phyloP scores from a whole-genome alignment of 2,329 filamentous ascomycete genomes.

The Xylaria digitata region DNA sequence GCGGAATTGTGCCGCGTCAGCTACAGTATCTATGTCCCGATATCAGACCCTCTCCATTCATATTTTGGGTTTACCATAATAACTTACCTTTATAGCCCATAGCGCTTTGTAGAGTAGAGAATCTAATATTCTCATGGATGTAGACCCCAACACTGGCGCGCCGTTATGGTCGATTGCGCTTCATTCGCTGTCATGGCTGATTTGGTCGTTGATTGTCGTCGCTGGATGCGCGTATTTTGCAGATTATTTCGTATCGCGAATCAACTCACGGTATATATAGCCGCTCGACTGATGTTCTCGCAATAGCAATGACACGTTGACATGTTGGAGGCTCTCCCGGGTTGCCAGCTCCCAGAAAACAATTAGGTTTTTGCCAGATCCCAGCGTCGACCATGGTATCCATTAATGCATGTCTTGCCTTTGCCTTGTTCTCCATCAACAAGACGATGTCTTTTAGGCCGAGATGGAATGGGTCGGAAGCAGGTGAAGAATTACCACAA shows the following conservation, averaged over 20 bases:
- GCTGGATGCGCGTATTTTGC: neutral
- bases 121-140: neutral
- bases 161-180: neutral
- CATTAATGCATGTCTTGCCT: constrained; percentile 60
- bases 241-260: neutral
- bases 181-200: neutral
- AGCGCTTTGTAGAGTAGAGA: neutral
- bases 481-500: constrained; percentile 15
- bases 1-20: neutral
- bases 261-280: constrained; percentile 63
- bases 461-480: constrained; percentile 51
- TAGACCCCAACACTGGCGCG: neutral
- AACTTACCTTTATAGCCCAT: constrained; percentile 13
- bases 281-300: constrained; percentile 64
- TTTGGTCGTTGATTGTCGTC: neutral
- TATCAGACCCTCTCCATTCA: neutral
- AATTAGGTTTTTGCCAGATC: constrained; percentile 44
- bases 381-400: constrained; percentile 60
- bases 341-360: constrained; percentile 45
- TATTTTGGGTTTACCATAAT: neutral
- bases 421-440: constrained; percentile 64
- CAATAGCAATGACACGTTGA: constrained; percentile 64
- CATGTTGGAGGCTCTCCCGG: constrained; percentile 59
- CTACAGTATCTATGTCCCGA: constrained; percentile 1
- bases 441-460: constrained; percentile 67